These are phyloP conservation scores for Enterospora canceri DNA, from an alignment of 371 early-diverging fungal genomes.

Conservation along the genomic window DNA sequence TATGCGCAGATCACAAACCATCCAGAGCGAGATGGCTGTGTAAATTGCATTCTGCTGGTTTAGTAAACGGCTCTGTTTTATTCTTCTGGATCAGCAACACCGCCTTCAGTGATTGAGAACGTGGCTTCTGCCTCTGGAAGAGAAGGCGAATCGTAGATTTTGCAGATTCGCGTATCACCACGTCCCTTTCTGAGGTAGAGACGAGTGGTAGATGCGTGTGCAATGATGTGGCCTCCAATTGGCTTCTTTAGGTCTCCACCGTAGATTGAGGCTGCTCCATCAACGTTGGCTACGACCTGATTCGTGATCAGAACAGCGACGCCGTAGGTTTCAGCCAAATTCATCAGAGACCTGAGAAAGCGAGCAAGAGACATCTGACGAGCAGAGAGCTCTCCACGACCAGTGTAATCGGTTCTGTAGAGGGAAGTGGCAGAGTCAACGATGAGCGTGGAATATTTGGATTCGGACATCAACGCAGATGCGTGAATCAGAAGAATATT, in stretches of 20 bases:
- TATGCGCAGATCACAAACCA: constrained; percentile 83
- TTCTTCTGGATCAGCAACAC: constrained; percentile 66
- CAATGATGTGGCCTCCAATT: constrained; percentile 92
- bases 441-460: constrained; percentile 72
- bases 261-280: constrained; percentile 78
- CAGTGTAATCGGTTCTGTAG: constrained; percentile 90
- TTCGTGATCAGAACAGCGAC: constrained; percentile 92
- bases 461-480: constrained; percentile 84
- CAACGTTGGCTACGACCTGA: constrained; percentile 90
- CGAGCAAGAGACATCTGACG: constrained; percentile 86
- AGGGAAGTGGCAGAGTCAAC: constrained; percentile 88
- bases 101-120: constrained; percentile 65
- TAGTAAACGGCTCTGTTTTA: constrained; percentile 44
- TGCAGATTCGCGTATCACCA: constrained; percentile 61
- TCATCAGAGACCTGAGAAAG: constrained; percentile 71
- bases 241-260: constrained; percentile 86
- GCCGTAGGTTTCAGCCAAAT: constrained; percentile 83
- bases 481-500: constrained; percentile 74
- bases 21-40: constrained; percentile 79
- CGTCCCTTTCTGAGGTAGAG: constrained; percentile 60
- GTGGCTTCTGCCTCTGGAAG: constrained; percentile 63
- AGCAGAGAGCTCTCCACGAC: constrained; percentile 87
- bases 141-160: constrained; percentile 61
- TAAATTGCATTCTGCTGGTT: constrained; percentile 58
- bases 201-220: constrained; percentile 73